Percentiles rank a stretch among this genome's conserved stretches.
These are phyloP conservation scores for Auriscalpium vulgare DNA, from an alignment of 768 basidiomycete genomes.

Conservation along the genomic window DNA sequence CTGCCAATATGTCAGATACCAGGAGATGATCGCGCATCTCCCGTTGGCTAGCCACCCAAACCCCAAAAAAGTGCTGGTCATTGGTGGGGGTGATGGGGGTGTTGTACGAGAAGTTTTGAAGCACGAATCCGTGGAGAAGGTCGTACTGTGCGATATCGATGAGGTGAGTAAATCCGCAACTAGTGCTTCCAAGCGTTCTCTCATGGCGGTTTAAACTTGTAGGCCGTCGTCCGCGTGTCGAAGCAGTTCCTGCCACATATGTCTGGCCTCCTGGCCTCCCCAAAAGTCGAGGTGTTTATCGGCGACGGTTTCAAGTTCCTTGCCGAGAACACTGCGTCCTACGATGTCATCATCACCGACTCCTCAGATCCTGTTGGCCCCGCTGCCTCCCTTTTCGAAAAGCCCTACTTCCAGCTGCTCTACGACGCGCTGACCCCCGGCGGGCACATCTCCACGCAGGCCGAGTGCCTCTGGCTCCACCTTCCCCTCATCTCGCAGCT, in stretches of 20 bases:
- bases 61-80: constrained; percentile 92
- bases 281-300: constrained; percentile 76
- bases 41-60: constrained; percentile 96
- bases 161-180: constrained; percentile 43
- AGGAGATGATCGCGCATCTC: constrained; percentile 98
- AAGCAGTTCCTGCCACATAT: constrained; percentile 92
- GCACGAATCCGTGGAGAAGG: constrained; percentile 83
- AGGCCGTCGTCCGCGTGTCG: constrained; percentile 94
- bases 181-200: neutral
- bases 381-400: constrained; percentile 88
- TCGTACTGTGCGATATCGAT: constrained; percentile 96
- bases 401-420: constrained; percentile 93
- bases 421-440: constrained; percentile 84
- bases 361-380: constrained; percentile 98
- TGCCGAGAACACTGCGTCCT: constrained; percentile 73
- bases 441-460: constrained; percentile 93
- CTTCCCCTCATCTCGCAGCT: constrained; percentile 78
- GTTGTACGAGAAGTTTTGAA: constrained; percentile 96
- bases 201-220: constrained; percentile 1
- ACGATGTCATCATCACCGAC: constrained; percentile 98
- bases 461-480: constrained; percentile 93
- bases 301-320: constrained; percentile 98
- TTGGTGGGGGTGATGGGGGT: constrained; percentile 97
- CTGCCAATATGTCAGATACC: constrained; percentile 54
- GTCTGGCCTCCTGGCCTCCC: constrained; percentile 72